Percentiles rank a stretch among this genome's conserved stretches.
phyloP scores from a whole-genome alignment of 345 rosid genomes.

The Dimocarpus longan region DNA sequence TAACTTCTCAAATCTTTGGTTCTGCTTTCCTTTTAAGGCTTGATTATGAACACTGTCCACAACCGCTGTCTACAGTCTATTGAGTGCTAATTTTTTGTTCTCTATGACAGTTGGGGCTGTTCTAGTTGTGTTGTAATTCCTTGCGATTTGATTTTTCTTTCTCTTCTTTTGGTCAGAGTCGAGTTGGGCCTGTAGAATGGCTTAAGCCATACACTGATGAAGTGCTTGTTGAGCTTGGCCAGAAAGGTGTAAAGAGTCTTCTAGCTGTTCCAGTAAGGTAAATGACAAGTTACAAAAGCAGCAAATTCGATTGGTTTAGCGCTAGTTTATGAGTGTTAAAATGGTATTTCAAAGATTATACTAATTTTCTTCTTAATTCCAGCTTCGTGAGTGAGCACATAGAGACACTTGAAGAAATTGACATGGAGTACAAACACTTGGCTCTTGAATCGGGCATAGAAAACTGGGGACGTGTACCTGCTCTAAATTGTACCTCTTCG shows the following conservation, averaged over 20 bases:
- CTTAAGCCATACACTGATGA: conserved; percentile 94
- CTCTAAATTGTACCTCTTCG: conserved; percentile 74
- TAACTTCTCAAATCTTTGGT: conserved; percentile 6
- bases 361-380: conserved; percentile 19
- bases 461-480: conserved; percentile 95
- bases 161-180: conserved; percentile 54
- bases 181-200: conserved; percentile 98
- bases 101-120: background rate
- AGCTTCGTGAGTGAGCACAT: conserved; percentile 96
- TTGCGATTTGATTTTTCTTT: background rate
- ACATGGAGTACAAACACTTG: conserved; percentile 83
- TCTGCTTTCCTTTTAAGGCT: background rate
- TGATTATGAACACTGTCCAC: background rate
- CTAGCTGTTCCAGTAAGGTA: conserved; percentile 95
- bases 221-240: conserved; percentile 91
- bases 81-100: background rate
- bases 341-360: background rate
- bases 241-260: conserved; percentile 89
- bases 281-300: background rate
- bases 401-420: conserved; percentile 95
- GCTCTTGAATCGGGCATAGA: conserved; percentile 87
- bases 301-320: background rate
- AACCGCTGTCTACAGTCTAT: background rate
- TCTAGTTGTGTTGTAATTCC: background rate
- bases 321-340: background rate